Base-by-base conservation (phyloP, 129 eudicot species). In the Tagetes erecta region DNA sequence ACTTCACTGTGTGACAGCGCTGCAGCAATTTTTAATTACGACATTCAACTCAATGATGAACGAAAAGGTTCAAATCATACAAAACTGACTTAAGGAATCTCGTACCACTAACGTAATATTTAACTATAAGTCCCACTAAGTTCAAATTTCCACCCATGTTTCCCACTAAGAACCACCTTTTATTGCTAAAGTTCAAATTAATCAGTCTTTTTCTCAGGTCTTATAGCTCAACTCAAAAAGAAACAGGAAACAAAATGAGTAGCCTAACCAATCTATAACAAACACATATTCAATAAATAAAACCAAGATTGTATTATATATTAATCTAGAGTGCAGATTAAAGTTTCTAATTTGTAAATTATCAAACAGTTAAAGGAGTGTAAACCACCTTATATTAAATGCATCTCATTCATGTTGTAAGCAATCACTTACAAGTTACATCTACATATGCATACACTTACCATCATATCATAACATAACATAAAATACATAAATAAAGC, bases 121-220 rank as follows among this genome's bases (percentile, higher is more conserved):
- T 49, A 67, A 76, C 73, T 76, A 78, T 45, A 41, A 60, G 53
- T 45, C n/a, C 70, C 70, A 77, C 81, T 62, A 69, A 58, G 52
- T 37, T 69, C 52, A 58, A 57, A 58, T 46, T 27, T 69, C 81
- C 81, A 77, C 75, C 70, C 62, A 68, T 77, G 76, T 69, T 69
- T 77, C 65, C 81, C 81, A 78, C 81, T 78, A 78, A 78, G 3
- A 42, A 59, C 14, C 81, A 59, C 14, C 81, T 70, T 78, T 78
- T 78, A 9, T 36, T 59, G 30, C 60, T 60, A 47, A n/a, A 69
- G 49, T 59, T 47, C 36, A 78, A 78, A 13, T 37, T 30, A 41
- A 31, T 76, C 44, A 41, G 10, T 53, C 58, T 53, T 59, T 67
- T 42, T 41, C 27, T n/a, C 60, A 68, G 46, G 67, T 55, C 59